A percentile compares a stretch with the other conserved stretches of the same genome.
phyloP scores from a whole-genome alignment of 2,329 filamentous ascomycete genomes.

The Colletotrichum horii region DNA sequence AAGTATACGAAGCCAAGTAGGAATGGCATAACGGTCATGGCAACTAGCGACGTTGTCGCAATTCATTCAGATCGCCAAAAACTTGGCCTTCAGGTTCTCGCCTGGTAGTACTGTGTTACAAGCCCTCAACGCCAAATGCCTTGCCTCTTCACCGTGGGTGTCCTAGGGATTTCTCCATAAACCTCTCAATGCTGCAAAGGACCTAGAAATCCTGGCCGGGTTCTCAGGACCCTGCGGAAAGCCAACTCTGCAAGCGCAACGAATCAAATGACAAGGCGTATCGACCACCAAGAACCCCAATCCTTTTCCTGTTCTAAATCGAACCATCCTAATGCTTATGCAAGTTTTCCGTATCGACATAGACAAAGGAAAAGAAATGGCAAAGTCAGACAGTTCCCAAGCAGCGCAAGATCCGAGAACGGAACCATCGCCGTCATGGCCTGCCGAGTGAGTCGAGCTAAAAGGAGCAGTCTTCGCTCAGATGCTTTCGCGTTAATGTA shows the following conservation, averaged over 20 bases:
- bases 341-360: neutral
- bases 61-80: neutral
- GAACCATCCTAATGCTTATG: slow-evolving; percentile 5
- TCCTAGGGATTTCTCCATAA: neutral
- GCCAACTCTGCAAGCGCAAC: neutral
- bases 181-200: neutral
- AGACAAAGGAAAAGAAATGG: slow-evolving; percentile 7
- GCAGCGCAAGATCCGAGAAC: neutral
- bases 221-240: neutral
- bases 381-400: neutral
- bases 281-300: neutral
- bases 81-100: neutral
- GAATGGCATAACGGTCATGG: neutral
- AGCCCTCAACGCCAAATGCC: slow-evolving; percentile 3
- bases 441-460: neutral
- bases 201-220: neutral
- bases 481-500: neutral
- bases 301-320: neutral
- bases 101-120: slow-evolving; percentile 12
- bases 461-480: neutral
- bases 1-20: neutral
- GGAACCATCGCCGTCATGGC: neutral
- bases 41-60: neutral
- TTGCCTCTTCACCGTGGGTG: neutral
- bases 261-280: neutral